Evolutionary conservation across 345 rosid genomes (phyloP), one percentile per base, ranked within the genome.

Genomic region (Citrus sinensis): DNA sequence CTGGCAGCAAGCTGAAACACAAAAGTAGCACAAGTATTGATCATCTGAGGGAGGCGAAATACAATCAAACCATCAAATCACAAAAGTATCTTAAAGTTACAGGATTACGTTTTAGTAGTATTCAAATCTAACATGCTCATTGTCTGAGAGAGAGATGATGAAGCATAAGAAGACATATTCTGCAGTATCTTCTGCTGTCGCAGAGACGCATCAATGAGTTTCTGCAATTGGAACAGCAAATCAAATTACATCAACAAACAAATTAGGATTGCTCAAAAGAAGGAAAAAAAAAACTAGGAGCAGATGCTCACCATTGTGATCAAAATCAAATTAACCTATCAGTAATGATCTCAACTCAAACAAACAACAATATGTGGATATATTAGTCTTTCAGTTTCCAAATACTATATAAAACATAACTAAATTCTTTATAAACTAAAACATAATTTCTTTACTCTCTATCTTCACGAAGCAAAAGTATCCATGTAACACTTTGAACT

Each of bases 171-270:
- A 65, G 87, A 86, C 90, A 93, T 87, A 78, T 75, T 88, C 84
- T 92, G 93, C 90, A 94, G 81, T 79, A 78, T 92, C 90, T 56
- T 88, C 84, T 91, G 94, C 84, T 96, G 99, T 80, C 80, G 70
- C 69, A 91, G 66, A 5, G 97, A 89, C 25, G 89, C 94, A 61
- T 89, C 90, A 0, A 94, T 90, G 51, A 90, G 92, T 85, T 88
- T 93, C 98, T 94, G 89, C 87, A 80, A 81, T 51, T 24, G 70
- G 46, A 59, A 60, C 42, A 72, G 70, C 66, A 70, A 73, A 49
- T 25, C 59, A 66, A 72, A 9, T 65, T 13, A 9, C 4, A 34
- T 61, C 66, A 76, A 32, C 75, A 60, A 61, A 40, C 67, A 61
- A 27, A 39, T 6, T 13, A 40, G 51, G 17, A 46, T 46, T 46